phyloP scores from a whole-genome alignment of 331 rosid species.

The Dryas integrifolia region DNA sequence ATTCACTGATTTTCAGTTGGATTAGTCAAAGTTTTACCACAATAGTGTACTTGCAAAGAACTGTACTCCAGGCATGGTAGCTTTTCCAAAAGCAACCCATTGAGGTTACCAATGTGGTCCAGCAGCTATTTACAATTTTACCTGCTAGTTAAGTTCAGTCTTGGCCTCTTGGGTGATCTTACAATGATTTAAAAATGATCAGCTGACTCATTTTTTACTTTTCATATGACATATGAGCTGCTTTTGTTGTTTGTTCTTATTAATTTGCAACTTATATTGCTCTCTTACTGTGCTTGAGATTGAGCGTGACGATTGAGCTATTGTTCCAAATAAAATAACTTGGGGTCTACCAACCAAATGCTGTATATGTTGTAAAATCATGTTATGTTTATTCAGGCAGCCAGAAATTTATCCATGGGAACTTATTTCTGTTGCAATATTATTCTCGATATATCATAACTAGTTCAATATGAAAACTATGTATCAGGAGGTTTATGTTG shows the following conservation, averaged over 20 bases:
- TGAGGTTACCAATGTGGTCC: background rate
- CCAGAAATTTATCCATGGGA: background rate
- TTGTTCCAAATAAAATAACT: background rate
- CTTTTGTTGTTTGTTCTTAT: background rate
- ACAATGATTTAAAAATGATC: background rate
- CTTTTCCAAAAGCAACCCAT: background rate
- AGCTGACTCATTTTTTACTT: background rate
- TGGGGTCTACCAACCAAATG: background rate
- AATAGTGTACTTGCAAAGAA: background rate
- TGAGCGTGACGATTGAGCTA: background rate
- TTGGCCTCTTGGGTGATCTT: background rate
- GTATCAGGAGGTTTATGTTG: background rate
- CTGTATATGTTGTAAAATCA: background rate
- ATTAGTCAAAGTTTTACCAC: background rate
- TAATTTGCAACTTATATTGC: background rate
- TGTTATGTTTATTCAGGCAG: background rate
- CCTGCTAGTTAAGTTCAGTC: background rate
- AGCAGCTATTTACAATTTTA: background rate
- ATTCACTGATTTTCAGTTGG: background rate
- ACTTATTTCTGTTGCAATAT: background rate
- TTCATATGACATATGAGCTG: background rate
- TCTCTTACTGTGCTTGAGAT: background rate
- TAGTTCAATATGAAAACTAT: background rate
- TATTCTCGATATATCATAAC: background rate
- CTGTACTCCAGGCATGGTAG: background rate